Conservation (phyloP, 2,329 filamentous ascomycete species). For the Huntiella bhutanensis region DNA sequence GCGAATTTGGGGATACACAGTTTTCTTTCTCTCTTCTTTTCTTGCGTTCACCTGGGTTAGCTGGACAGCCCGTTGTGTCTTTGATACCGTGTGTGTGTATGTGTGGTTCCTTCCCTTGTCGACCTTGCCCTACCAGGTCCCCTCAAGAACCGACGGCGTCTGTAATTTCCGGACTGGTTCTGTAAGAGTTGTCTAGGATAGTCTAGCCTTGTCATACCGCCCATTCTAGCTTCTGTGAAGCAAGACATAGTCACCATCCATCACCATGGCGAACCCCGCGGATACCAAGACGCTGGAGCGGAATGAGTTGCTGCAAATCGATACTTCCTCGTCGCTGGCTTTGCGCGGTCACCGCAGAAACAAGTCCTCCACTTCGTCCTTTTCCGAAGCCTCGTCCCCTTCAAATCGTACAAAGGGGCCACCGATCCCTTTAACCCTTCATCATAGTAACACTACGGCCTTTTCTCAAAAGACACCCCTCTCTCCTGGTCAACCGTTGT, state of each 20-base stretch:
- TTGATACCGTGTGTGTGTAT: too few species aligned
- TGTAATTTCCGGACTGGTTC: too few species aligned
- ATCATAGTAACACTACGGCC: conserved; percentile 1
- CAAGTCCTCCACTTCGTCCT: conserved; percentile 6
- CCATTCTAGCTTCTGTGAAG: too few species aligned
- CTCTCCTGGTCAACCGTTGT: not conserved
- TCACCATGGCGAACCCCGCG: not conserved
- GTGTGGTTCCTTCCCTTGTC: too few species aligned
- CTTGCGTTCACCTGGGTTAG: not conserved
- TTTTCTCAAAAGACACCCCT: not conserved
- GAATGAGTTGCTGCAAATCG: not conserved
- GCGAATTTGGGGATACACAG: conserved; percentile 3
- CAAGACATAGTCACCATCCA: too few species aligned
- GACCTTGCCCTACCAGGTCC: too few species aligned
- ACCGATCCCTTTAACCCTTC: conserved; percentile 3
- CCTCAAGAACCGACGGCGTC: too few species aligned
- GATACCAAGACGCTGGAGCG: not conserved
- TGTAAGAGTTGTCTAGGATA: too few species aligned
- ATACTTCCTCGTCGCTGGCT: not conserved
- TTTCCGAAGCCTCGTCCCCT: not conserved
- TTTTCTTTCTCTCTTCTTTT: not conserved
- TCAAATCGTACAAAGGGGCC: conserved; percentile 6
- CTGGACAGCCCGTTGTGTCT: too few species aligned
- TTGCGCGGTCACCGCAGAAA: conserved; percentile 2
- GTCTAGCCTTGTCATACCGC: too few species aligned